A percentile compares a stretch with the other conserved stretches of the same genome.
These are phyloP conservation scores for Leucogyrophana mollusca DNA, from an alignment of 768 basidiomycete genomes.

Conservation along the genomic window DNA sequence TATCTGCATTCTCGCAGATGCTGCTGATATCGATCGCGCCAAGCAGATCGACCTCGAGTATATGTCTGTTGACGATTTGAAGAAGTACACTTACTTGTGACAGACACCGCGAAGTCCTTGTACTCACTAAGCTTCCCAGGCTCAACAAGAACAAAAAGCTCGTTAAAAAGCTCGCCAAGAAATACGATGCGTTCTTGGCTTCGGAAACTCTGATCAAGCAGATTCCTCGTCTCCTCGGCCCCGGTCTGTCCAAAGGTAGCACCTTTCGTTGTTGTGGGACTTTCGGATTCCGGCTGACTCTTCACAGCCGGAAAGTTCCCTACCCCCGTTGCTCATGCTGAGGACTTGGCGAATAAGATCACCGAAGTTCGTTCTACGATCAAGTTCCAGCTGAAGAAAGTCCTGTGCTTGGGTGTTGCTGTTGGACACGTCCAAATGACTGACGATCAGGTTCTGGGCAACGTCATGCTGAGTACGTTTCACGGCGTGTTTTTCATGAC, in stretches of 20 bases:
- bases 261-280: no score
- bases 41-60: constrained; percentile 98
- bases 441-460: constrained; percentile 94
- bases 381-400: constrained; percentile 99
- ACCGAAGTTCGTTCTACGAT: constrained; percentile 97
- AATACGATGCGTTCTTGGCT: constrained; percentile 97
- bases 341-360: constrained; percentile 89
- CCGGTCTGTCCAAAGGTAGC: constrained; percentile 97
- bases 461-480: constrained; percentile 91
- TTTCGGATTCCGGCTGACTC: no score
- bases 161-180: constrained; percentile 99
- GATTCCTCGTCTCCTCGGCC: constrained; percentile 98
- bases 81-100: constrained; percentile 69
- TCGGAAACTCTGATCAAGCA: constrained; percentile 99
- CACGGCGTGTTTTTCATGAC: neutral
- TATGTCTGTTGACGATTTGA: constrained; percentile 99
- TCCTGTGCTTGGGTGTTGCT: constrained; percentile 97
- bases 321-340: constrained; percentile 89
- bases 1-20: constrained; percentile 99
- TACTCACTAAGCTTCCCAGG: constrained; percentile 35
- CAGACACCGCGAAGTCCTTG: neutral
- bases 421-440: constrained; percentile 97
- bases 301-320: constrained; percentile 97
- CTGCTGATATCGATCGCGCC: constrained; percentile 96
- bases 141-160: constrained; percentile 99